Evolutionary conservation across 192 early-diverging fungal genomes (phyloP).

Genomic region (Diversispora epigaea): DNA sequence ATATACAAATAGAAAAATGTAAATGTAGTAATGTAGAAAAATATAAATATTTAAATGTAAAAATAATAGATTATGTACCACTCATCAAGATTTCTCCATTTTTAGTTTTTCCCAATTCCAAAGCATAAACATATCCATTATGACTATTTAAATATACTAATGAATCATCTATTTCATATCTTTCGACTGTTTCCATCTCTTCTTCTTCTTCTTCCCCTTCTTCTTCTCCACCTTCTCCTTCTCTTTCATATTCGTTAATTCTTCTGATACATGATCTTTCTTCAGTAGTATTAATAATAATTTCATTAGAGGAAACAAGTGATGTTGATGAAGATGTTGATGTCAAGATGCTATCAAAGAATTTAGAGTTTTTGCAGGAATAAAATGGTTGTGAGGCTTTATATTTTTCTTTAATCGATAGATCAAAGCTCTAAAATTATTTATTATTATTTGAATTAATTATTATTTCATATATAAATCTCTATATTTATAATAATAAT

Average conservation of each 20-base stretch:
- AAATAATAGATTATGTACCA: constrained; percentile 30
- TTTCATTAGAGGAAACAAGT: neutral
- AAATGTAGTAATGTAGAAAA: neutral
- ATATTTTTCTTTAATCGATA: constrained; percentile 37
- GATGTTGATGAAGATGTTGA: neutral
- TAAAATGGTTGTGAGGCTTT: neutral
- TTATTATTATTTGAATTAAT: neutral
- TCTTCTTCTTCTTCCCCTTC: constrained; percentile 44
- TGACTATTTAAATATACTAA: constrained; percentile 63
- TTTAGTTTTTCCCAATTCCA: constrained; percentile 53
- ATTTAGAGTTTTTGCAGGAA: constrained; percentile 33
- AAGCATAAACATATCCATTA: constrained; percentile 71
- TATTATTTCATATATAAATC: neutral
- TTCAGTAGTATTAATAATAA: neutral
- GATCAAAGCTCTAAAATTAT: constrained; percentile 39
- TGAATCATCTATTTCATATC: constrained; percentile 59
- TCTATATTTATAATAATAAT: neutral
- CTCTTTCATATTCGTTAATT: neutral
- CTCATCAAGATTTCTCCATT: constrained; percentile 56
- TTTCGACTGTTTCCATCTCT: constrained; percentile 25
- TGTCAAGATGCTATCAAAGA: constrained; percentile 30
- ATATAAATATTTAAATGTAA: no score
- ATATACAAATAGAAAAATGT: neutral
- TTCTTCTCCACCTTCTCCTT: neutral
- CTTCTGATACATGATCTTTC: neutral